A percentile compares a stretch with the other conserved stretches of the same genome.
Evolutionary conservation across 441 rosid species (phyloP).

Genomic region (Mallotus repandus): DNA sequence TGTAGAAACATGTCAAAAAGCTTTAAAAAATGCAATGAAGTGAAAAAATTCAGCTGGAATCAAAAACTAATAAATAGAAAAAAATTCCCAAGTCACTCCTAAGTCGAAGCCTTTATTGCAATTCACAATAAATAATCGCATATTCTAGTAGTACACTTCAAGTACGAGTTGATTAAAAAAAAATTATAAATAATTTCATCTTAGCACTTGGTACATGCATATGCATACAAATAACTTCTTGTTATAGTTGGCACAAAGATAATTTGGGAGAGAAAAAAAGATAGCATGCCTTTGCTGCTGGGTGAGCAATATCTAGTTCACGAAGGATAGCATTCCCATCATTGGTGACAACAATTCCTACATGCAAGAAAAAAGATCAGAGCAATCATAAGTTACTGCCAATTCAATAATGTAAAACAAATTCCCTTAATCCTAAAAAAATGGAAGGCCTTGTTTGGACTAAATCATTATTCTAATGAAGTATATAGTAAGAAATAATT

Average conservation of each 20-base stretch:
- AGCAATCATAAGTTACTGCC: neutral
- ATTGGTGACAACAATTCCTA: constrained; percentile 93
- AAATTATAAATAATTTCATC: neutral
- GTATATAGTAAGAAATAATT: too few species aligned
- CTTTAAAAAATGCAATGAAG: constrained; percentile 12
- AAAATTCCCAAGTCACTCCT: neutral
- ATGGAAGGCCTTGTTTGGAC: neutral
- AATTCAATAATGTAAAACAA: neutral
- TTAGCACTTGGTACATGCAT: neutral
- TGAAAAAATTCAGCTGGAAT: neutral
- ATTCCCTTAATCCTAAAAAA: too few species aligned
- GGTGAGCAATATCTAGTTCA: constrained; percentile 89
- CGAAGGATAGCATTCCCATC: constrained; percentile 94
- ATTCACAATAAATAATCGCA: too few species aligned
- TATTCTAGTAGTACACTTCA: too few species aligned
- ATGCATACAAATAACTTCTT: neutral
- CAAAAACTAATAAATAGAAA: neutral
- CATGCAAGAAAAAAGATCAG: constrained; percentile 11
- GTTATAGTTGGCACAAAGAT: neutral
- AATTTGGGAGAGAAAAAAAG: neutral
- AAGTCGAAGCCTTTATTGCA: neutral
- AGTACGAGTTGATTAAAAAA: neutral
- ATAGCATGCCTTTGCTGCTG: constrained; percentile 78
- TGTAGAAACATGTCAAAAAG: constrained; percentile 11
- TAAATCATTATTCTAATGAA: neutral